Base-by-base conservation (phyloP, 225 moss, liverwort and hornwort species). In the Antitrichia curtipendula region DNA sequence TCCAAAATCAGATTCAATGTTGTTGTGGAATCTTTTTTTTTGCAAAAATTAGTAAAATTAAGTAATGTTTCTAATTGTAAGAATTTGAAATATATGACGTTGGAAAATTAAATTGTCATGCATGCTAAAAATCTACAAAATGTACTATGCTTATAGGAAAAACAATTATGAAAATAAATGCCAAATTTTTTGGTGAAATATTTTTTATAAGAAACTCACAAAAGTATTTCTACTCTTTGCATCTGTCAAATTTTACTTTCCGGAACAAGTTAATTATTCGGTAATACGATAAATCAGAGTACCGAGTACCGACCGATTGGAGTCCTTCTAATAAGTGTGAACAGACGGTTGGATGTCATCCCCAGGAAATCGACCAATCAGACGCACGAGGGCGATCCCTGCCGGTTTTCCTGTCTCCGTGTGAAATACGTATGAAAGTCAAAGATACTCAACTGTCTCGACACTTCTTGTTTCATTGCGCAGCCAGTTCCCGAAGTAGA, bases 21-120 rank as follows among this genome's bases (percentile, higher is more conserved):
- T 0, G 0, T 25, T 71, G 28, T 28, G 0, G 0, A 71, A 27
- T 16, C 0, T 28, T 43, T 16, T 28, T 27, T 9, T 9, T 16
- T 7, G 0, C 5, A 43, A 43, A 43, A 45, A 28, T 3, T 28
- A 45, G 6, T 45, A 6, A 45, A 72, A 29, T 29, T 7, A 29
- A 47, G 7, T 45, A 29, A 45, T 72, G 4, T 47, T 72, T 72
- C 9, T 29, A 29, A 1, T 1, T 72, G 1, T 29, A 29, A 18
- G 6, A 3, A 28, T 28, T 72, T 18, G 18, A 72, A 72, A 18
- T 18, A 10, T 10, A 18, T 47, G 7, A 45, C 28, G 28, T 29
- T 72, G 10, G 9, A 27, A 43, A 71, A 8, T 71, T 41, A 41
- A 70, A 69, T 7, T 69, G 0, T 24, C 40, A 68, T 4, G 7